A percentile compares a stretch with the other conserved stretches of the same genome.
phyloP scores from a whole-genome alignment of 805 yeast species.

The Tetrapisispora nanseiensis region DNA sequence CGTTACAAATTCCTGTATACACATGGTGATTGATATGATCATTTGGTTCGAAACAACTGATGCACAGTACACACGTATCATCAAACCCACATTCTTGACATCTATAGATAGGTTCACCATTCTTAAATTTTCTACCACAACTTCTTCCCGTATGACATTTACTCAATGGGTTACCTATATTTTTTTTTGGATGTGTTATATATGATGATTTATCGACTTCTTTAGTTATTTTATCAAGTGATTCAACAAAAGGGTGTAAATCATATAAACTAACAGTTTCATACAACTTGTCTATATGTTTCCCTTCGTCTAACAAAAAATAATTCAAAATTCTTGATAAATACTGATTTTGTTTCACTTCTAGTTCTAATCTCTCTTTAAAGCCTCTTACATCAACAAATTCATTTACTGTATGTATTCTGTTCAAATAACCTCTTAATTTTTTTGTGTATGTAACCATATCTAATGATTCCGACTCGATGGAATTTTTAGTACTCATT shows the following conservation, averaged over 20 bases:
- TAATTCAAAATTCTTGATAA: conserved; percentile 27
- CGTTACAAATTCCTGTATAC: conserved; percentile 39
- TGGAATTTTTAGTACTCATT: neutral
- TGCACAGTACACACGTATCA: conserved; percentile 69
- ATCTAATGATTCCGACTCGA: neutral
- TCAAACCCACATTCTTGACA: conserved; percentile 73
- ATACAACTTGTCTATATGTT: conserved; percentile 28
- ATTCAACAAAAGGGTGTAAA: neutral
- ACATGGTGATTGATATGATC: conserved; percentile 65
- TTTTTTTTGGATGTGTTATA: neutral
- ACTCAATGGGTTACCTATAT: neutral
- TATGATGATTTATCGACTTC: neutral
- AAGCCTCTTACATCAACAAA: conserved; percentile 1
- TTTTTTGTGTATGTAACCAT: neutral
- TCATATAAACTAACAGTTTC: conserved; percentile 7
- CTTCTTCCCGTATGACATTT: conserved; percentile 48
- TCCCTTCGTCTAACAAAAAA: conserved; percentile 33
- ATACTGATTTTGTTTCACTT: neutral
- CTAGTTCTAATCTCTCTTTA: conserved; percentile 3
- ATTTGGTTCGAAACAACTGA: conserved; percentile 56
- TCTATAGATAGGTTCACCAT: conserved; percentile 59
- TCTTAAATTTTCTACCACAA: conserved; percentile 55
- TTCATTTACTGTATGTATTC: conserved; percentile 3
- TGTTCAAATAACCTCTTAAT: conserved; percentile 2
- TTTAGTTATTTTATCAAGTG: neutral